Conservation (phyloP, 176 grass and related monocot genomes). For the Guadua angustifolia region DNA sequence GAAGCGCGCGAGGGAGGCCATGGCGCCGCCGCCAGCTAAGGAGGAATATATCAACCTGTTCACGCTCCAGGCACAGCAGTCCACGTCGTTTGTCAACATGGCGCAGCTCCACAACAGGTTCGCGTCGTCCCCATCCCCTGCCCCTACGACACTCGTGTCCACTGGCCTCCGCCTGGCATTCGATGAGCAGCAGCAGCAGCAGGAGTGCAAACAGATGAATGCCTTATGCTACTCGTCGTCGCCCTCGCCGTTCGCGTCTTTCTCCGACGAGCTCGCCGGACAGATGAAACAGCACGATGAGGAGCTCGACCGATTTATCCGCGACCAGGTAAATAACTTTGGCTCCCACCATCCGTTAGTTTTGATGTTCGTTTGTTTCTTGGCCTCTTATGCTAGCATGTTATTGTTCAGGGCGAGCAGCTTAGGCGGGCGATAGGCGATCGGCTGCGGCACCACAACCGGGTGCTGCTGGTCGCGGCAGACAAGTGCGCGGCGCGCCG, state of each 20-base stretch:
- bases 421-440: slow-evolving; percentile 64
- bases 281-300: slow-evolving; percentile 67
- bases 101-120: slow-evolving; percentile 49
- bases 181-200: slow-evolving; percentile 64
- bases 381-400: background rate
- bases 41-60: slow-evolving; percentile 50
- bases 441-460: slow-evolving; percentile 60
- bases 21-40: slow-evolving; percentile 43
- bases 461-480: slow-evolving; percentile 47
- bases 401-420: slow-evolving; percentile 61
- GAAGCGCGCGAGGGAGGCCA: slow-evolving; percentile 53
- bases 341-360: background rate
- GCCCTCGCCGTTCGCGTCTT: slow-evolving; percentile 26
- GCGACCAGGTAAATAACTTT: slow-evolving; percentile 61
- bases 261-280: slow-evolving; percentile 62
- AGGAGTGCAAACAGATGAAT: slow-evolving; percentile 47
- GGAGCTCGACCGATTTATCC: slow-evolving; percentile 75
- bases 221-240: slow-evolving; percentile 42
- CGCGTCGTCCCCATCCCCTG: slow-evolving; percentile 47
- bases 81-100: slow-evolving; percentile 45
- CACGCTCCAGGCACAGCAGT: slow-evolving; percentile 49
- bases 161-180: slow-evolving; percentile 83
- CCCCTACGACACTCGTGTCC: slow-evolving; percentile 56
- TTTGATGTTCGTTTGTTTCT: background rate
- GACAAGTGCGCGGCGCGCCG: slow-evolving; percentile 49